Evolutionary conservation across 2,329 filamentous ascomycete genomes (phyloP).

Genomic region (Tolypocladium tundrense): DNA sequence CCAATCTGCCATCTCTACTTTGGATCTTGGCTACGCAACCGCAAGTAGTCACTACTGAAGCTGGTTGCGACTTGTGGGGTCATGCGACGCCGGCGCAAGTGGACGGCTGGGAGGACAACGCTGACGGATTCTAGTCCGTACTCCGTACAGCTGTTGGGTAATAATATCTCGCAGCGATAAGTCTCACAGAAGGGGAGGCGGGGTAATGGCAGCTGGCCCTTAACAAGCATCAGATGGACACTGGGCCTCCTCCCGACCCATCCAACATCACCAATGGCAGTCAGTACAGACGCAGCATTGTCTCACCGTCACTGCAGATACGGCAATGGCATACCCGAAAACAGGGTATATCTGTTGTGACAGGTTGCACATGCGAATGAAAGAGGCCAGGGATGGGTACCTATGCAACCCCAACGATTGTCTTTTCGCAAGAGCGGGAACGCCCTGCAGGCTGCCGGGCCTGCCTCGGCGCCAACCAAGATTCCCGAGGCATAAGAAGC

Average conservation of each 20-base stretch:
- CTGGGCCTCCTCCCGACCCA: background rate
- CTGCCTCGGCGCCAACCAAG: background rate
- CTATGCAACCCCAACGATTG: background rate
- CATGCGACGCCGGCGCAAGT: too few relatives aligned
- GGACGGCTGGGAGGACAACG: too few relatives aligned
- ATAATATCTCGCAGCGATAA: too few relatives aligned
- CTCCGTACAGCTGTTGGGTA: too few relatives aligned
- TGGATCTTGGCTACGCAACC: too few relatives aligned
- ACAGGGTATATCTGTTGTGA: background rate
- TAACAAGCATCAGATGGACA: too few relatives aligned
- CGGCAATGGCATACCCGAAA: background rate
- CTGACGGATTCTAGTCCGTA: too few relatives aligned
- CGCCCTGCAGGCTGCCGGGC: background rate
- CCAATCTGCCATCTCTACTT: background rate
- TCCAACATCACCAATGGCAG: background rate
- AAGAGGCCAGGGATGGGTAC: background rate
- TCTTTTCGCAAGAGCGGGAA: background rate
- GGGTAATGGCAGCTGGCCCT: too few relatives aligned
- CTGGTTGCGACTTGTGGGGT: too few relatives aligned
- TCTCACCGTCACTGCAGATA: background rate
- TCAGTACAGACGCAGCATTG: background rate
- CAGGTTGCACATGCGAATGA: background rate
- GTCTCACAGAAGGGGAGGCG: too few relatives aligned
- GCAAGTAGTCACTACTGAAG: too few relatives aligned
- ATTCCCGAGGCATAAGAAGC: background rate